Evolutionary conservation across 371 early-diverging fungal genomes (phyloP).

Genomic region (Mortierella sp.): DNA sequence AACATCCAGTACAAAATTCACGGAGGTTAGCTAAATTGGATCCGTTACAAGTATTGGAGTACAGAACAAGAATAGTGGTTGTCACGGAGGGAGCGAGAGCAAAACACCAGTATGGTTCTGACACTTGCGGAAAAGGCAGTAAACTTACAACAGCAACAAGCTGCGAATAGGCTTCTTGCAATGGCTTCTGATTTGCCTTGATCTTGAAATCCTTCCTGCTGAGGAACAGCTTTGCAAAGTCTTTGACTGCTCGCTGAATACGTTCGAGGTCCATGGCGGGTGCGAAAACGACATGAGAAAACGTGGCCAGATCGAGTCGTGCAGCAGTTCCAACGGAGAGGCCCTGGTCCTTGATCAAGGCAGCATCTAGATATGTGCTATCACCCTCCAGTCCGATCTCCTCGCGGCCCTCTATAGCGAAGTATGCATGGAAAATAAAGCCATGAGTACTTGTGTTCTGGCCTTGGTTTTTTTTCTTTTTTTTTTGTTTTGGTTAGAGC

Average conservation of each 20-base stretch:
- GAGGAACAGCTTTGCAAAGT: conserved; percentile 15
- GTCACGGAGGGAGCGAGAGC: not conserved
- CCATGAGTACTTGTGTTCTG: not conserved
- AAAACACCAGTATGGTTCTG: not conserved
- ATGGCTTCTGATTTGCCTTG: not conserved
- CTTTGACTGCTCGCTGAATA: conserved; percentile 15
- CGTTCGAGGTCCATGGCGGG: conserved; percentile 2
- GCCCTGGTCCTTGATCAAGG: conserved; percentile 15
- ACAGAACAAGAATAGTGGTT: not conserved
- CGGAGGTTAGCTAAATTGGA: not conserved
- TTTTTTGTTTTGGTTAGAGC: not conserved
- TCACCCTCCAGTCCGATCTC: conserved; percentile 10
- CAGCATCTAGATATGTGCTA: conserved; percentile 14
- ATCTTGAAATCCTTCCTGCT: not conserved
- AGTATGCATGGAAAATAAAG: not conserved
- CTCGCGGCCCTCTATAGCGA: conserved; percentile 11
- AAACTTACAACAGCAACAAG: conserved; percentile 29
- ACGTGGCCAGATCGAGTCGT: conserved; percentile 32
- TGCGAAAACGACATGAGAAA: conserved; percentile 16
- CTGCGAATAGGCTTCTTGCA: conserved; percentile 18
- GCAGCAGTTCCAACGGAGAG: conserved; percentile 4
- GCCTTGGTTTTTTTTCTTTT: not conserved
- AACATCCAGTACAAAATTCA: not conserved
- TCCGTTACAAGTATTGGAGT: not conserved
- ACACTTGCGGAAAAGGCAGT: not conserved